phyloP scores from a whole-genome alignment of 2,329 filamentous ascomycete genomes.

The Aspergillus felis region DNA sequence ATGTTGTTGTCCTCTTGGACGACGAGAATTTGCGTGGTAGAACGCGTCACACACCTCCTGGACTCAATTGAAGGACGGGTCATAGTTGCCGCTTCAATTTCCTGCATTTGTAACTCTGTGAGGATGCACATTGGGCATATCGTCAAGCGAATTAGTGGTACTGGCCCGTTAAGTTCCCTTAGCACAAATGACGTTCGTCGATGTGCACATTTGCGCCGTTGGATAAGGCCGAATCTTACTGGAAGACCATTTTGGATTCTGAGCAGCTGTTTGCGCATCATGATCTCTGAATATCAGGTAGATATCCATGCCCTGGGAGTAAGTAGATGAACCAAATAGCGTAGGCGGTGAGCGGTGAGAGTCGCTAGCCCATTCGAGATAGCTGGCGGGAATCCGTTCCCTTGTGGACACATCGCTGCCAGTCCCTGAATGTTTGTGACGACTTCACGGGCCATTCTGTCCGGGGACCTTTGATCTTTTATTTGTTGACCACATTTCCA shows the following conservation, averaged over 20 bases:
- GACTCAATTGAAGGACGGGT: neutral
- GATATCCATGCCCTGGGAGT: neutral
- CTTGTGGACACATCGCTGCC: constrained; percentile 32
- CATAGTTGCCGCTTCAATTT: neutral
- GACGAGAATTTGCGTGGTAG: neutral
- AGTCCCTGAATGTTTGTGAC: constrained; percentile 13
- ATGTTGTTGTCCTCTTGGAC: neutral
- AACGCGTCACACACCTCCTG: neutral
- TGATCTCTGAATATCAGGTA: neutral
- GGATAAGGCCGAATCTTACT: neutral
- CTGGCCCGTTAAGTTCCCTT: neutral
- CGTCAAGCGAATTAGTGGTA: neutral
- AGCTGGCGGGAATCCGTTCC: constrained; percentile 30
- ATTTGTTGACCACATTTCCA: neutral
- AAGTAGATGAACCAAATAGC: constrained; percentile 5
- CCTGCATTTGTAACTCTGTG: neutral
- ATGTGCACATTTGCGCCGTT: neutral
- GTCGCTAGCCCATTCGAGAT: constrained; percentile 27
- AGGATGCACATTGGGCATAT: neutral
- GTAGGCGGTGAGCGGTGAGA: constrained; percentile 21
- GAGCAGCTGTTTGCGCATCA: neutral
- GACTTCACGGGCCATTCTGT: constrained; percentile 15
- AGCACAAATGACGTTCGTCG: neutral
- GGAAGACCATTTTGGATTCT: neutral
- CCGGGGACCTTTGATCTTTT: constrained; percentile 14